Base-by-base conservation (phyloP, 345 rosid species). In the Boechera retrofracta region DNA sequence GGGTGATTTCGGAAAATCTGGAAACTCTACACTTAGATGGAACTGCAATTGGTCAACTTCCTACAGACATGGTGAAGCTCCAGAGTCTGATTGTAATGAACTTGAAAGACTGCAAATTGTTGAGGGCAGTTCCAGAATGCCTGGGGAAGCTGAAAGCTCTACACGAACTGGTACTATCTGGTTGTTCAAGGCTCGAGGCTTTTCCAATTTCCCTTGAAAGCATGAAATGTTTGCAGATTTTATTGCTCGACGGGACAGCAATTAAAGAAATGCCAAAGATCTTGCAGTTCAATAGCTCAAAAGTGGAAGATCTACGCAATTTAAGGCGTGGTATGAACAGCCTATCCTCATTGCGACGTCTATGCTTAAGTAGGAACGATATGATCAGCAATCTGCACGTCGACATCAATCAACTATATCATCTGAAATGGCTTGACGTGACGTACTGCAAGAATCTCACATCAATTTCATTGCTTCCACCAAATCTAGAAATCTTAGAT, bases 401-500 rank as follows among this genome's bases (percentile, higher is more conserved):
- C 2, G 5, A 48, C 68, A 57, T 67, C 26, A 35, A 26, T 28
- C 21, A 48, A 36, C 61, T 67, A 10, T 2, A 29, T 67, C 67
- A 59, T 58, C 62, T 75, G 53, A 66, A 75, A 35, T 8, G 3
- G 61, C 35, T 58, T n/a, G 79, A 75, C 26, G 0, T 75, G 61
- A 58, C 35, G 44, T 7, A 5, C 33, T 75, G 79, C 67, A 48
- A 7, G 41, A 67, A 75, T 57, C 79, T 75, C 21, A 24, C 11
- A 26, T 67, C 73, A 3, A 56, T 75, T 48, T 3, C 73, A 11
- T 3, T 36, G 24, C 79, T 75, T 48, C 79, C 79, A 0, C 53
- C 68, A 49, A 75, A 58, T 48, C 62, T 75, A 1, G 67, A 75
- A 68, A 48, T 36, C 16, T 59, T 75, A 49, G 73, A 75, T 36